phyloP scores from a whole-genome alignment of 805 yeast species.

The Saccharomycopsis sp. region DNA sequence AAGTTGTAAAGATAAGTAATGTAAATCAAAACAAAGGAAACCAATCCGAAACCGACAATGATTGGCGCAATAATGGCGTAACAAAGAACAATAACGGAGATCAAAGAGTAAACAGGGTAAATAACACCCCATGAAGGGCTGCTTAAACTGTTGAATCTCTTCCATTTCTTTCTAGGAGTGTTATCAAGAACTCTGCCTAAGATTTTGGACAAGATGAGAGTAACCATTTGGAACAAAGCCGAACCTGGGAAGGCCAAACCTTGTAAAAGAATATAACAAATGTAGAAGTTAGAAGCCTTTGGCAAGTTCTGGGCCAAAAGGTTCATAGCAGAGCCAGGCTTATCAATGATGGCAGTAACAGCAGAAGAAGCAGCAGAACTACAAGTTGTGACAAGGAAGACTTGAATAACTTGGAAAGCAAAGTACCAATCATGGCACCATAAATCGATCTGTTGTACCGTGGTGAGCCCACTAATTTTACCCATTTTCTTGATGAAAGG shows the following conservation, averaged over 20 bases:
- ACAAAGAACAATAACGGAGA: conserved; percentile 64
- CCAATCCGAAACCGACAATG: conserved; percentile 56
- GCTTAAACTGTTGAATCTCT: conserved; percentile 55
- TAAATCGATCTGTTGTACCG: conserved; percentile 64
- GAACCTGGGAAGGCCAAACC: conserved; percentile 79
- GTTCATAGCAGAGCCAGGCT: conserved; percentile 68
- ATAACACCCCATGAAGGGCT: conserved; percentile 75
- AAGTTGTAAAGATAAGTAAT: conserved; percentile 57
- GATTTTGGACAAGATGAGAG: conserved; percentile 62
- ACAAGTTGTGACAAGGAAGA: conserved; percentile 75
- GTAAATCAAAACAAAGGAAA: conserved; percentile 51
- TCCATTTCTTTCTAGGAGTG: conserved; percentile 93
- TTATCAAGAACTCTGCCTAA: conserved; percentile 68
- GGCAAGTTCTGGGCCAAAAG: conserved; percentile 76
- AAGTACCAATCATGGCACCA: conserved; percentile 86
- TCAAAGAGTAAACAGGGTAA: conserved; percentile 71
- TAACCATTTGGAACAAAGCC: conserved; percentile 65
- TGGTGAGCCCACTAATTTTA: conserved; percentile 61
- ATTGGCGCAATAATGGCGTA: conserved; percentile 79
- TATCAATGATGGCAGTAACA: conserved; percentile 55
- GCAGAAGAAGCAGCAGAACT: conserved; percentile 79
- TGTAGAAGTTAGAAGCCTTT: conserved; percentile 84
- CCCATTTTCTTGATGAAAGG: conserved; percentile 76
- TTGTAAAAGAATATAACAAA: conserved; percentile 71
- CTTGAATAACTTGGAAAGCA: conserved; percentile 87